Base-by-base conservation (phyloP, 345 rosid genomes). In the Reutealis trisperma region DNA sequence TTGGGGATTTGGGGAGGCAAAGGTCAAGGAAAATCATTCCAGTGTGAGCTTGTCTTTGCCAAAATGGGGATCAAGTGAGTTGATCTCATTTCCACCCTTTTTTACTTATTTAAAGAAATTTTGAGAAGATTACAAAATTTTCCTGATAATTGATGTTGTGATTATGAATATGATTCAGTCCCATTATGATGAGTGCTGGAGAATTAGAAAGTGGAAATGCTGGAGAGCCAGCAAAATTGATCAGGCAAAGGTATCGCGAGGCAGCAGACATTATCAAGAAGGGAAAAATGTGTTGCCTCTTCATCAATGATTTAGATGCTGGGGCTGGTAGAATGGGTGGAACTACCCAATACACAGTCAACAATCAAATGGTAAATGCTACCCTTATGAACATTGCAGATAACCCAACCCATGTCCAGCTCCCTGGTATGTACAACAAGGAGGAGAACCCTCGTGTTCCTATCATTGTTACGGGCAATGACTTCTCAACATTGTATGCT, bases 311-410 rank as follows among this genome's bases (percentile, higher is more conserved):
- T 77, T 84, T 88, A 12, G 89, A 88, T 63, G 89, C 88, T 1
- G 89, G 89, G 55, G 91, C 91, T 0, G 88, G 89, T 27, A 83
- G 91, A 73, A 75, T 88, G 3, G 89, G 91, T 22, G 86, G 89
- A 44, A 85, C 91, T 57, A 86, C 89, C 9, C 89, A 88, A 49
- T 88, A 83, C 80, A 86, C 89, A 0, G 88, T 86, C 78, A 86
- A 86, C 75, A 88, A 88, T 45, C 91, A 87, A 73, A 89, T 87
- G 92, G 92, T 89, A 63, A 89, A 89, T 70, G 92, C 92, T 55
- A 89, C 89, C 18, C 86, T 89, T 52, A 85, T 89, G 92, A 89
- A 85, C 82, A 89, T 85, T 60, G 90, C 92, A n/a, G 90, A 89
- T 70, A 85, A 85, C 66, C 92, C 90, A 8, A 89, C 90, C 64